A percentile compares a stretch with the other conserved stretches of the same genome.
Conservation (phyloP, 1,284 basidiomycete genomes). For the Sanguinoderma infundibulare region DNA sequence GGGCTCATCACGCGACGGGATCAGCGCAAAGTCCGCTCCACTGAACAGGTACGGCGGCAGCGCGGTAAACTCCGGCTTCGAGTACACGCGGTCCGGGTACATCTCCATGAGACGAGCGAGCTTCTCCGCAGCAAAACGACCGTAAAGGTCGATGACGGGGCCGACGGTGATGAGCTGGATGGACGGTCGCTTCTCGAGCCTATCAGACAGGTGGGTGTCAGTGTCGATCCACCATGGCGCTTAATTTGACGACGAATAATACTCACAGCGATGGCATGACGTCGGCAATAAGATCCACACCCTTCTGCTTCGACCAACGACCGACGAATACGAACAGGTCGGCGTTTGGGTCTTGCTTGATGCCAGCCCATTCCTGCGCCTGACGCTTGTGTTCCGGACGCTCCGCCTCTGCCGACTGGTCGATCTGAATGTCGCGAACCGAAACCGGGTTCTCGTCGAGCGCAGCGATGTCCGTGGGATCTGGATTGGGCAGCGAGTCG, state of each 20-base stretch:
- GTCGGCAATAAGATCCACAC: constrained; percentile 93
- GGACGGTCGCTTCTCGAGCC: constrained; percentile 82
- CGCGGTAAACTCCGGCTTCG: constrained; percentile 93
- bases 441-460: constrained; percentile 79
- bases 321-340: constrained; percentile 95
- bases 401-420: constrained; percentile 82
- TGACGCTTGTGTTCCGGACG: constrained; percentile 89
- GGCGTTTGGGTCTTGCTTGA: constrained; percentile 87
- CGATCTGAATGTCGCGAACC: constrained; percentile 77
- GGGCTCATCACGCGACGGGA: constrained; percentile 93
- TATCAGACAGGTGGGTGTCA: constrained; percentile 35
- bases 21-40: constrained; percentile 92
- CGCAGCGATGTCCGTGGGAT: constrained; percentile 91
- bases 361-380: constrained; percentile 92
- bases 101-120: constrained; percentile 91
- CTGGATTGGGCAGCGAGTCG: constrained; percentile 91
- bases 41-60: constrained; percentile 93
- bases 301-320: constrained; percentile 97
- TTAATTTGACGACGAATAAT: constrained; percentile 5
- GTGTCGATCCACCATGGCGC: not conserved
- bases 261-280: constrained; percentile 86
- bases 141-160: constrained; percentile 93
- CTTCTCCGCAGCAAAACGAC: constrained; percentile 93
- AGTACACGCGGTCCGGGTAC: constrained; percentile 90
- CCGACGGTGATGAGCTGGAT: constrained; percentile 90